phyloP scores from a whole-genome alignment of 2,329 filamentous ascomycete species.

The Xylaria sp. region DNA sequence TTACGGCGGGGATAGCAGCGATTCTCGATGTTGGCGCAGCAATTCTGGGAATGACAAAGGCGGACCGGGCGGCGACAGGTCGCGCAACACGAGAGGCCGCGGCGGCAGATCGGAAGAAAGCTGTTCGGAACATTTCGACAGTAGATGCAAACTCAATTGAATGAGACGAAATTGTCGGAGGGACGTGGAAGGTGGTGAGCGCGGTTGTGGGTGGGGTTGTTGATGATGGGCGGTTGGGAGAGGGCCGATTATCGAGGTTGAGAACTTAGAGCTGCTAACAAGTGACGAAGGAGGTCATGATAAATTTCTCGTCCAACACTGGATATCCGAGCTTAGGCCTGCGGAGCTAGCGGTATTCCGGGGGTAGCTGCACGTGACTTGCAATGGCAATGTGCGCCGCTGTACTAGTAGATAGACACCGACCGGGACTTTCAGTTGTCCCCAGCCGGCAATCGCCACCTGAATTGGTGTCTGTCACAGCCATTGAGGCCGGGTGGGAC shows the following conservation, averaged over 20 bases:
- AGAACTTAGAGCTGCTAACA: conserved; percentile 38
- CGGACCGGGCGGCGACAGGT: conserved; percentile 67
- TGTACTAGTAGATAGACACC: neutral
- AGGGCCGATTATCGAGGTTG: conserved; percentile 26
- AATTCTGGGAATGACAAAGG: conserved; percentile 55
- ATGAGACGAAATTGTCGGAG: neutral
- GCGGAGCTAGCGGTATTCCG: conserved; percentile 43
- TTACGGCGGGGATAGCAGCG: conserved; percentile 73
- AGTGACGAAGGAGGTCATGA: conserved; percentile 43
- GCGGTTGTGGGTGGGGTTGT: neutral
- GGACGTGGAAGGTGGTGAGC: neutral
- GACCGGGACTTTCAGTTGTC: neutral
- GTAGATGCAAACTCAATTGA: conserved; percentile 28
- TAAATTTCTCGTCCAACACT: conserved; percentile 52
- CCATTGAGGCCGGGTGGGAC: neutral
- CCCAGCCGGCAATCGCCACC: neutral
- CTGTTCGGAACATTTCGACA: conserved; percentile 87
- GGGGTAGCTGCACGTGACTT: conserved; percentile 40
- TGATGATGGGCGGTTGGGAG: conserved; percentile 19
- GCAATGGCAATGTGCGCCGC: neutral
- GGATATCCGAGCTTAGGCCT: conserved; percentile 42
- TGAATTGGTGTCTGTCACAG: neutral
- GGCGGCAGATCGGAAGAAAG: conserved; percentile 81
- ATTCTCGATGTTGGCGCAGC: conserved; percentile 65
- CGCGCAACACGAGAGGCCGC: conserved; percentile 66